Evolutionary conservation across 169 alveolate species (phyloP).

Genomic region (Plasmodium berghei): DNA sequence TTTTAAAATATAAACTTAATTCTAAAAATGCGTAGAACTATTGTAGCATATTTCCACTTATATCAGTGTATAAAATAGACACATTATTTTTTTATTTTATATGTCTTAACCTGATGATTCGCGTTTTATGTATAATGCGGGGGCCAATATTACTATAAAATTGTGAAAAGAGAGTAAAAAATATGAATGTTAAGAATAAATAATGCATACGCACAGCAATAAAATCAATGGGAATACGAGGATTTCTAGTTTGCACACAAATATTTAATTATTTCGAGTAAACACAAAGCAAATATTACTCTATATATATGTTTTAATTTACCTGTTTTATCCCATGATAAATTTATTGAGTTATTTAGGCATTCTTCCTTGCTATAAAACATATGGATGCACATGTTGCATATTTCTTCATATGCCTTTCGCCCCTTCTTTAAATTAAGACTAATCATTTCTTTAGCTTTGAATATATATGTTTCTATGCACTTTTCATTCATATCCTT

Average conservation of each 20-base stretch:
- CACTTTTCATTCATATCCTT: conserved; percentile 13
- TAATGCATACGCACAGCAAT: no score
- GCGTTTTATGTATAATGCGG: conserved; percentile 7
- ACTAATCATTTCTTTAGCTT: conserved; percentile 10
- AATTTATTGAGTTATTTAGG: conserved; percentile 7
- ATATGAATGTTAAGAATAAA: no score
- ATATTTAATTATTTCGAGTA: background rate
- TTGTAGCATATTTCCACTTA: background rate
- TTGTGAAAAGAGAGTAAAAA: background rate
- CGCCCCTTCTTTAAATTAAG: background rate
- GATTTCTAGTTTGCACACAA: background rate
- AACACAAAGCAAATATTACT: no score
- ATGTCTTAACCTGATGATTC: conserved; percentile 2
- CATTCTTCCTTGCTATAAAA: conserved; percentile 22
- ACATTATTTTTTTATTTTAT: background rate
- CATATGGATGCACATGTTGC: conserved; percentile 25
- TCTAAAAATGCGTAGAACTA: no score
- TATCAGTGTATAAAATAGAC: background rate
- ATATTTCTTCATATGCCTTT: conserved; percentile 23
- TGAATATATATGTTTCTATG: conserved; percentile 23
- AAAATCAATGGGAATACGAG: no score
- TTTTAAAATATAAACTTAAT: no score
- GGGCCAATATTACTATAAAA: conserved; percentile 6
- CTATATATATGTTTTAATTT: background rate
- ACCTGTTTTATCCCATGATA: background rate